Evolutionary conservation across 345 rosid species (phyloP).

Genomic region (Anastatica hierochuntica): DNA sequence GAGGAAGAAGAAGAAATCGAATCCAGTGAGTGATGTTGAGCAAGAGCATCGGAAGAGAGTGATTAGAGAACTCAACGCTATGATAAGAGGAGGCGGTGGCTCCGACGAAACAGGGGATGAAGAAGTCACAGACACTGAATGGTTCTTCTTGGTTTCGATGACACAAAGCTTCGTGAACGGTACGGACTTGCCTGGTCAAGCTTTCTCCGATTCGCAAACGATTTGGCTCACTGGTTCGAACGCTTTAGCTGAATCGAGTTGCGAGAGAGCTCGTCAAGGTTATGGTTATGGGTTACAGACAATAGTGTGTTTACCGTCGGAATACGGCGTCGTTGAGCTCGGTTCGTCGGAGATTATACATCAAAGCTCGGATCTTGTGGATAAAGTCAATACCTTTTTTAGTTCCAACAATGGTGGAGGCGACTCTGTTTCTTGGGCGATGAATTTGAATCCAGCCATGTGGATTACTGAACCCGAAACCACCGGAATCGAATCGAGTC

Average conservation of each 20-base stretch:
- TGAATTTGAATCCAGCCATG: slow-evolving; percentile 39
- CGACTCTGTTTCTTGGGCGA: slow-evolving; percentile 44
- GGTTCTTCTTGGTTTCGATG: too few species aligned
- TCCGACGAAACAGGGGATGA: too few species aligned
- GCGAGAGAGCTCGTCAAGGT: slow-evolving; percentile 71
- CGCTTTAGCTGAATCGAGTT: slow-evolving; percentile 41
- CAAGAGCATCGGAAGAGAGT: slow-evolving; percentile 80
- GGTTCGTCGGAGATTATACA: slow-evolving; percentile 69
- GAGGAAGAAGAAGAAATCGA: slow-evolving; percentile 23
- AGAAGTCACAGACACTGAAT: slow-evolving; percentile 83
- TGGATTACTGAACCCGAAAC: too few species aligned
- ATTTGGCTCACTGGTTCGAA: slow-evolving; percentile 69
- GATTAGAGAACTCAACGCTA: slow-evolving; percentile 66
- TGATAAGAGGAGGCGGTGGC: slow-evolving; percentile 48
- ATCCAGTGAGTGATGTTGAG: slow-evolving; percentile 30
- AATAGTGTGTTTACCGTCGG: slow-evolving; percentile 67
- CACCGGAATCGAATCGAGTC: slow-evolving; percentile 27
- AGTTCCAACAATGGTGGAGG: slow-evolving; percentile 35
- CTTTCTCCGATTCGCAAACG: slow-evolving; percentile 39
- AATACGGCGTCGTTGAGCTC: slow-evolving; percentile 78
- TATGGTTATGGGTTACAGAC: slow-evolving; percentile 69
- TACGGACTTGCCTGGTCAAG: slow-evolving; percentile 68
- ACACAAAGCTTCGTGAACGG: slow-evolving; percentile 68
- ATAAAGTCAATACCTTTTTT: slow-evolving; percentile 56
- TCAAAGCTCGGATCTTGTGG: slow-evolving; percentile 66